Base-by-base conservation (phyloP, 306 rosid genomes). In the Corylus avellana region DNA sequence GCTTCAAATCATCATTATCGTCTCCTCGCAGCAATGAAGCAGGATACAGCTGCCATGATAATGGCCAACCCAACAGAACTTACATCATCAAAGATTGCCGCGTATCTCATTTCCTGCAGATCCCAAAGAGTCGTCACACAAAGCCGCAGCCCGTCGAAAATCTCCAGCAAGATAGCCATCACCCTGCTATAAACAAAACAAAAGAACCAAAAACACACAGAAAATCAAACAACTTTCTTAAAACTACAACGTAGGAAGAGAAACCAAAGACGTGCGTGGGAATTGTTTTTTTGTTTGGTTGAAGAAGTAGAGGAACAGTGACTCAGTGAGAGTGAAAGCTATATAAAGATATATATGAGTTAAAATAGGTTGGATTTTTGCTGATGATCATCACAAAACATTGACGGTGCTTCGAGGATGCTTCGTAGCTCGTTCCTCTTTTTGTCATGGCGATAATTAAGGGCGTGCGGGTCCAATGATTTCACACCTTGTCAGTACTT, bases 21-120 rank as follows among this genome's bases (percentile, higher is more conserved):
- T 58, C 79, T 63, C 64, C 84, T 79, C 18, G 66, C 7, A 27
- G 81, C 84, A 48, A 85, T 18, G 79, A 85, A 47, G 81, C 91
- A 88, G 1, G 91, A 78, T 2, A 83, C 47, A 20, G 82, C 51
- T 14, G 89, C 82, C 79, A 79, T 12, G 18, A 88, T 22, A 11
- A 83, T 14, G 58, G 85, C 54, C 46, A 78, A 39, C 13, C 80
- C 77, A 61, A 77, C 49, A 10, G 55, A 42, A 39, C 64, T 74
- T 35, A 83, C 82, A 49, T 77, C 83, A 37, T 78, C 85, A 8
- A 81, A 47, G 20, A 88, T 76, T 35, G 70, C 78, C 0, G 87
- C 80, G 56, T 83, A 88, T 3, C 89, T 81, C 83, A 88, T 78
- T 63, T 85, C 91, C 77, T 88, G 91, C 42, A 88, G 86, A 7